Conservation (phyloP, 768 basidiomycete species). For the Strobilomyces echinocephalus region DNA sequence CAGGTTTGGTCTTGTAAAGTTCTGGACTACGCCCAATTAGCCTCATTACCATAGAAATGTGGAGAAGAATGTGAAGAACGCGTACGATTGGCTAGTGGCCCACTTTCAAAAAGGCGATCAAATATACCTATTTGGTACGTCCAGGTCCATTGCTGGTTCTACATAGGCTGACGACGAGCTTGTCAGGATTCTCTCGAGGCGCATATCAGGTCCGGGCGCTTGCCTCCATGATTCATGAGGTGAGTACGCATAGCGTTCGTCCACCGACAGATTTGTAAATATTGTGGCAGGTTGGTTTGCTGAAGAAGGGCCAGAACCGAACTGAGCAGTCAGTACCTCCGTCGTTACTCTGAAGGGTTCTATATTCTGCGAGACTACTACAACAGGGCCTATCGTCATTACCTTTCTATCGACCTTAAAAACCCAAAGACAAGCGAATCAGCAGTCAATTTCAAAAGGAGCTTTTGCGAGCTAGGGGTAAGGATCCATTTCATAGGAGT, state of each 20-base stretch:
- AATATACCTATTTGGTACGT: constrained; percentile 38
- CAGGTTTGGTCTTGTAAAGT: not conserved
- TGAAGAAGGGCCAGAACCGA: not conserved
- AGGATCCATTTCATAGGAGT: constrained; percentile 33
- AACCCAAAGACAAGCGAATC: constrained; percentile 1
- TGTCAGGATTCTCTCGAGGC: constrained; percentile 39
- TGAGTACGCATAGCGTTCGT: not conserved
- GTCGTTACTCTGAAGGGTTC: not conserved
- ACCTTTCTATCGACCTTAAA: constrained; percentile 24
- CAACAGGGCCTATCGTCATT: not conserved
- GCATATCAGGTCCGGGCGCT: constrained; percentile 38
- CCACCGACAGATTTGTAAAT: not conserved
- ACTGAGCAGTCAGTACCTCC: not conserved
- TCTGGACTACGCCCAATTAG: not conserved
- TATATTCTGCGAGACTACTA: not conserved
- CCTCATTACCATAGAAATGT: not conserved
- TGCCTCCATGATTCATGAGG: constrained; percentile 36
- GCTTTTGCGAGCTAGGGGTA: constrained; percentile 22
- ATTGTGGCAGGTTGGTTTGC: not conserved
- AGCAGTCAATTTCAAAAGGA: constrained; percentile 25
- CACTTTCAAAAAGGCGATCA: constrained; percentile 3
- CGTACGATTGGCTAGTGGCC: constrained; percentile 4
- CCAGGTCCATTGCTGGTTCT: no score
- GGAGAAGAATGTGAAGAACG: not conserved
- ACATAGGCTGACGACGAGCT: no score